These are phyloP conservation scores for Magnolia officinalis DNA, from an alignment of 164 flowering plant genomes.

Conservation along the genomic window DNA sequence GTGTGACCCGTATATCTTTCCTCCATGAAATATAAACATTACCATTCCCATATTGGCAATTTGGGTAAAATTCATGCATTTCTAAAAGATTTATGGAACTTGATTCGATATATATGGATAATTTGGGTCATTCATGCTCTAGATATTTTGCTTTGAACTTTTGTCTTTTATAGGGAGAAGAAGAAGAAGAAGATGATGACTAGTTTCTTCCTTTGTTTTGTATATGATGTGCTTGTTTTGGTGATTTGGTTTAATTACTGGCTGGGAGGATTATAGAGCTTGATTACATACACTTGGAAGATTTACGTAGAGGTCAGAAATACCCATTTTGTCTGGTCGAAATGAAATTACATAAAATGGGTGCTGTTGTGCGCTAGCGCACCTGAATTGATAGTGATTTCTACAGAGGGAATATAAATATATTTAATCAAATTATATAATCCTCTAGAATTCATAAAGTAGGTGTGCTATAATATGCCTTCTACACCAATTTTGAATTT, in stretches of 20 bases:
- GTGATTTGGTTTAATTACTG: background rate
- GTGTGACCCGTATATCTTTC: conserved; percentile 31
- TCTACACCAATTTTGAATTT: too few species aligned
- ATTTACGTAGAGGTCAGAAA: background rate
- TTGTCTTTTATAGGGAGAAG: background rate
- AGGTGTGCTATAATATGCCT: too few species aligned
- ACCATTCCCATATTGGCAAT: background rate
- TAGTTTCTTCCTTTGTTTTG: background rate
- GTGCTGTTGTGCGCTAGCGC: too few species aligned
- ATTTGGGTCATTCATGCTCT: background rate
- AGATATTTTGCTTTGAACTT: background rate
- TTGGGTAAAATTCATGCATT: background rate
- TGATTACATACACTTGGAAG: background rate
- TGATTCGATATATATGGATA: background rate
- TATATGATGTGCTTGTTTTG: background rate
- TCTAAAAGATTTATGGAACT: background rate
- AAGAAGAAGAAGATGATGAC: background rate
- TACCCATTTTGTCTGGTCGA: background rate
- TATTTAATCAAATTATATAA: too few species aligned
- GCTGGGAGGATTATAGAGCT: background rate
- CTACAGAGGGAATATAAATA: background rate
- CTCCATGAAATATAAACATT: background rate
- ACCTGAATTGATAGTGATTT: too few species aligned
- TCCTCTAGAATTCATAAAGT: too few species aligned
- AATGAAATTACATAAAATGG: background rate